These are phyloP conservation scores for Botrytis byssoidea DNA, from an alignment of 2,329 filamentous ascomycete species.

Conservation along the genomic window DNA sequence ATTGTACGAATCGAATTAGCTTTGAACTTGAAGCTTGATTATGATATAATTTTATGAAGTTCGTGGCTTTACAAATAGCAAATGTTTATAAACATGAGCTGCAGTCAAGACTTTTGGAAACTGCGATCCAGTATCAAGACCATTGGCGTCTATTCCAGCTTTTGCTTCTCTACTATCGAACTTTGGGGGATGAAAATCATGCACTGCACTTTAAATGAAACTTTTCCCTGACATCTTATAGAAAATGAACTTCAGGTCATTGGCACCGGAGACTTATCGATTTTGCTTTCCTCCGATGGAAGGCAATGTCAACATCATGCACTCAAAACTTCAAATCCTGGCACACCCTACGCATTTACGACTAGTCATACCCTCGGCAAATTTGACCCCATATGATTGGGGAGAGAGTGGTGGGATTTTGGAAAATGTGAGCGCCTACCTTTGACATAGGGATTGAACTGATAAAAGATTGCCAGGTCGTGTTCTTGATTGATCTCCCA, in stretches of 20 bases:
- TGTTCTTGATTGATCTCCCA: slow-evolving; percentile 62
- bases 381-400: slow-evolving; percentile 82
- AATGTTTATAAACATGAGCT: not conserved
- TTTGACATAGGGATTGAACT: not conserved
- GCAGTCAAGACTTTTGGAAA: not conserved
- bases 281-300: slow-evolving; percentile 80
- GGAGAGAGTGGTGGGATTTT: slow-evolving; percentile 62
- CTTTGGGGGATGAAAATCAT: not conserved
- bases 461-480: slow-evolving; percentile 11
- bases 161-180: not conserved
- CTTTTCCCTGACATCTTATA: slow-evolving; percentile 32
- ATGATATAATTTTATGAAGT: not conserved
- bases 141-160: not conserved
- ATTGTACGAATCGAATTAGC: no score
- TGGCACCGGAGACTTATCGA: slow-evolving; percentile 56
- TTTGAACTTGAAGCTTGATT: not conserved
- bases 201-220: not conserved
- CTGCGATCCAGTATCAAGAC: not conserved
- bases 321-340: slow-evolving; percentile 91
- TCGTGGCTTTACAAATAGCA: not conserved
- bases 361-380: slow-evolving; percentile 83
- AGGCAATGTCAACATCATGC: slow-evolving; percentile 72
- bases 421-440: slow-evolving; percentile 66
- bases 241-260: slow-evolving; percentile 51
- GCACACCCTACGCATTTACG: slow-evolving; percentile 72